These are phyloP conservation scores for Leccinum incarnatum DNA, from an alignment of 768 basidiomycete species.

Conservation along the genomic window DNA sequence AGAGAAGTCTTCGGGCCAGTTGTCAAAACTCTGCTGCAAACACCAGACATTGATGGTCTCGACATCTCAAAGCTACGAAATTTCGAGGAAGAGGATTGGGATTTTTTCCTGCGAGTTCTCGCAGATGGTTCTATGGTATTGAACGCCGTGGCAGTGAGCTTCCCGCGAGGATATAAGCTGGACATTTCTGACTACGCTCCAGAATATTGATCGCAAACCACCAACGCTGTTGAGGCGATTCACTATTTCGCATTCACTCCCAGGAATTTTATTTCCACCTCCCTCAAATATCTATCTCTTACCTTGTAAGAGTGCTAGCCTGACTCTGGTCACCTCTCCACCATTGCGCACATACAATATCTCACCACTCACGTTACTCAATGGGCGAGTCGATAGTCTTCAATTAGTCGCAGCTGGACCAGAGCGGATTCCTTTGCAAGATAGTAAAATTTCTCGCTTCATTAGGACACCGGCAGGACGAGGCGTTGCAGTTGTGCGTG, in stretches of 20 bases:
- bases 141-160: conserved; percentile 67
- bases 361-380: conserved; percentile 60
- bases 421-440: conserved; percentile 43
- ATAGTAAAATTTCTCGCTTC: conserved; percentile 55
- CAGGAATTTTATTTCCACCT: conserved; percentile 44
- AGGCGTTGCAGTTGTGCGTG: conserved; percentile 66
- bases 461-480: conserved; percentile 78
- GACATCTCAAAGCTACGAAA: conserved; percentile 50
- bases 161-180: not conserved
- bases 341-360: conserved; percentile 64
- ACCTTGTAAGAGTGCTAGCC: conserved; percentile 39
- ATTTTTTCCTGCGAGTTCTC: conserved; percentile 72
- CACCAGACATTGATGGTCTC: conserved; percentile 7
- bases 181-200: conserved; percentile 7
- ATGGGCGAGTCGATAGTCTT: conserved; percentile 54
- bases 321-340: conserved; percentile 64
- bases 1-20: conserved; percentile 53
- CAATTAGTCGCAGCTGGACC: conserved; percentile 39
- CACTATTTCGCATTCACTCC: conserved; percentile 62
- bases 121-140: conserved; percentile 72
- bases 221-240: conserved; percentile 80
- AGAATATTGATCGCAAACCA: conserved; percentile 90
- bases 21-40: conserved; percentile 44
- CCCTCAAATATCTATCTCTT: conserved; percentile 55
- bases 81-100: conserved; percentile 71